Conservation (phyloP, 257 asterid species). For the Prunella vulgaris region DNA sequence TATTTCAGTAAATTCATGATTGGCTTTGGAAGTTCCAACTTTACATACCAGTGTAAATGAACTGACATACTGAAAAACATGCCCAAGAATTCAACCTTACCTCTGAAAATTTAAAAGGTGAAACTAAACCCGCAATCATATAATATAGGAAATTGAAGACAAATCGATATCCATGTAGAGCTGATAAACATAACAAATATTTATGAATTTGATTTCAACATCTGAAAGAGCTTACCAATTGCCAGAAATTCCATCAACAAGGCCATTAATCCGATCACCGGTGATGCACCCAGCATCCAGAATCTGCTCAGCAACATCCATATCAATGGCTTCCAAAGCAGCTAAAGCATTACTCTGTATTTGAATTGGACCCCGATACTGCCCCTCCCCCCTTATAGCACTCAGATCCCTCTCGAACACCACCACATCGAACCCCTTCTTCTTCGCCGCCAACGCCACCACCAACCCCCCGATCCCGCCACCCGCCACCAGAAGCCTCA, state of each 20-base stretch:
- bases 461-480: slow-evolving; percentile 97
- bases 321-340: slow-evolving; percentile 87
- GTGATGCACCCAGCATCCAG: slow-evolving; percentile 81
- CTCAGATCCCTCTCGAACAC: slow-evolving; percentile 97
- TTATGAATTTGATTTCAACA: not conserved
- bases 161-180: not conserved
- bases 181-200: no score
- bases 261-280: slow-evolving; percentile 90
- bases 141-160: not conserved
- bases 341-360: slow-evolving; percentile 96
- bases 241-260: slow-evolving; percentile 86
- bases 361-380: slow-evolving; percentile 94
- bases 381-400: slow-evolving; percentile 94
- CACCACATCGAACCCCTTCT: slow-evolving; percentile 76
- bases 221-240: slow-evolving; percentile 49
- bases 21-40: not conserved
- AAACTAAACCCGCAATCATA: not conserved
- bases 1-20: not conserved
- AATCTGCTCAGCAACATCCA: slow-evolving; percentile 79
- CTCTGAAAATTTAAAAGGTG: not conserved
- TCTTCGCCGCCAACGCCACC: slow-evolving; percentile 85
- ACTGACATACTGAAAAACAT: not conserved
- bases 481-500: slow-evolving; percentile 83
- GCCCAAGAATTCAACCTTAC: not conserved
- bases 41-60: not conserved